phyloP scores from a whole-genome alignment of 1,284 basidiomycete genomes.

The Rhodotorula sp. region DNA sequence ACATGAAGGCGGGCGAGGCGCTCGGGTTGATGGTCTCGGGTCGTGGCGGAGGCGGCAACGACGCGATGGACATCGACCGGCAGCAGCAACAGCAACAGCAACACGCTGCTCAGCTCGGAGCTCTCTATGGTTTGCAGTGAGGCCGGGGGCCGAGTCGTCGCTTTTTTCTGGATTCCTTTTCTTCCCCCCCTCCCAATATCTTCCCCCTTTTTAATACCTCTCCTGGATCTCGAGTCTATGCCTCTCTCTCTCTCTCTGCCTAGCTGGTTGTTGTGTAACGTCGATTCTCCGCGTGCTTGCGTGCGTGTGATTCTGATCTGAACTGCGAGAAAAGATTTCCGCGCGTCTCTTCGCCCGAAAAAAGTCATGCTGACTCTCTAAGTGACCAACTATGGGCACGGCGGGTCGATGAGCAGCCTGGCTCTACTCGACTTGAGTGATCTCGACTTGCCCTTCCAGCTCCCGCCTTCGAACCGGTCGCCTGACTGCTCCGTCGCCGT shows the following conservation, averaged over 20 bases:
- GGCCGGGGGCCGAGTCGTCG: background rate
- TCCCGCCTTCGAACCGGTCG: constrained; percentile 1
- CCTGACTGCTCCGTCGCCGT: background rate
- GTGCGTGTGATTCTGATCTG: background rate
- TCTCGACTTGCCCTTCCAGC: constrained; percentile 9
- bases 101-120: background rate
- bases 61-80: background rate
- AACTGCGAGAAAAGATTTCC: background rate
- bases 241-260: background rate
- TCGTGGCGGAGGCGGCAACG: background rate
- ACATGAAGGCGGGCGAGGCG: constrained; percentile 2
- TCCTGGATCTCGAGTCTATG: background rate
- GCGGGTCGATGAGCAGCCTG: constrained; percentile 1
- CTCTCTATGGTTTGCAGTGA: background rate
- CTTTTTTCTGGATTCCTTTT: no score
- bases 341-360: background rate
- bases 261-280: constrained; percentile 1
- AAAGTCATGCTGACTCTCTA: background rate
- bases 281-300: no score
- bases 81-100: background rate
- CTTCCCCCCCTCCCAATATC: no score
- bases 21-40: background rate
- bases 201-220: background rate
- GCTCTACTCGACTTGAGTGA: background rate
- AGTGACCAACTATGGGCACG: background rate